These are phyloP conservation scores for Colletotrichum sp. DNA, from an alignment of 2,329 filamentous ascomycete genomes.

Conservation along the genomic window DNA sequence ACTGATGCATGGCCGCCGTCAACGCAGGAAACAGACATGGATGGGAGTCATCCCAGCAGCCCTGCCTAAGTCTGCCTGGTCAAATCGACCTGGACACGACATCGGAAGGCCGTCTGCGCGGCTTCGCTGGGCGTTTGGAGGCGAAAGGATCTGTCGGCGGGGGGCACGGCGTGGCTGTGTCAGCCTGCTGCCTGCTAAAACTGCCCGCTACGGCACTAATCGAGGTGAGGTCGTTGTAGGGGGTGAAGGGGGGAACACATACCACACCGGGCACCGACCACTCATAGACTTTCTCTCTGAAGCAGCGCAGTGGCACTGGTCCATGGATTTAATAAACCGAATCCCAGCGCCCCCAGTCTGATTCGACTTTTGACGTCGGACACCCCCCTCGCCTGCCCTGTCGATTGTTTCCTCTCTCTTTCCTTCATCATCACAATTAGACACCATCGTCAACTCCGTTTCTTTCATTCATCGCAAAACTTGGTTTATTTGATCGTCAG, in stretches of 20 bases:
- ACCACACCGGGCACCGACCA: neutral
- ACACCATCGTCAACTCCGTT: neutral
- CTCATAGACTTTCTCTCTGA: neutral
- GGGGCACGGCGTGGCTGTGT: conserved; percentile 10
- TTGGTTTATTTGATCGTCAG: neutral
- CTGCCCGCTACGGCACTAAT: neutral
- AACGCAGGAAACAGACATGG: neutral
- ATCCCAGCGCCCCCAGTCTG: neutral
- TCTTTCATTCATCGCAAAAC: neutral
- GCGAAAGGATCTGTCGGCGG: neutral
- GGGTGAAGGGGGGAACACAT: neutral
- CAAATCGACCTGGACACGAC: neutral
- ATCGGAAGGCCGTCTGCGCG: neutral
- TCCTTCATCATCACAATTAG: neutral
- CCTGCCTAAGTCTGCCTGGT: neutral
- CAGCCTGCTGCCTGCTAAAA: conserved; percentile 14
- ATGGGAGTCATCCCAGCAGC: neutral
- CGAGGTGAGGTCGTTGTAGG: neutral
- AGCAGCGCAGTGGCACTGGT: neutral
- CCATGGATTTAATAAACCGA: neutral
- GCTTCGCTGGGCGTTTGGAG: neutral
- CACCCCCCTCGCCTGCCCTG: neutral
- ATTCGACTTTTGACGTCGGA: neutral
- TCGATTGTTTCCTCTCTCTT: neutral
- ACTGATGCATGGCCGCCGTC: neutral